phyloP scores from a whole-genome alignment of 1,284 basidiomycete species.

The Fistulina hepatica region DNA sequence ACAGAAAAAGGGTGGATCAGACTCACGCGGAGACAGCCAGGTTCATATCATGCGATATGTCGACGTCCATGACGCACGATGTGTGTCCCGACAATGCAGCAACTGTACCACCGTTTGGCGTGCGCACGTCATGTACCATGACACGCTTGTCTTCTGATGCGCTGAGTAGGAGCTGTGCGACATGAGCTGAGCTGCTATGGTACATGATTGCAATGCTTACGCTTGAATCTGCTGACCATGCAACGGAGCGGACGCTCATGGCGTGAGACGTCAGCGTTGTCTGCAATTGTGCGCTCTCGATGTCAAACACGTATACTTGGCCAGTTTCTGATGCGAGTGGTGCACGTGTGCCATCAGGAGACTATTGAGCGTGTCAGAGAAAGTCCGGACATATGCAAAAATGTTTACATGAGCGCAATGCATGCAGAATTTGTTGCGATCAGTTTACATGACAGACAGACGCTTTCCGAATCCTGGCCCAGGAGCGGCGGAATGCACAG shows the following conservation, averaged over 20 bases:
- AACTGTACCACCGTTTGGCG: conserved; percentile 62
- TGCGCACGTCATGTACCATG: conserved; percentile 75
- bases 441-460: conserved; percentile 47
- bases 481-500: conserved; percentile 49
- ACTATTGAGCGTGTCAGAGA: conserved; percentile 38
- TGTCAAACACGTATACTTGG: conserved; percentile 73
- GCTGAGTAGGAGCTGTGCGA: conserved; percentile 59
- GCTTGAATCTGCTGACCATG: conserved; percentile 72
- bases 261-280: conserved; percentile 76
- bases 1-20: conserved; percentile 1
- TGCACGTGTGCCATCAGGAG: conserved; percentile 71
- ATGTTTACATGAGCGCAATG: conserved; percentile 58
- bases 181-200: not conserved
- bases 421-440: conserved; percentile 77
- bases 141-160: conserved; percentile 85
- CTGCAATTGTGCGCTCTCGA: conserved; percentile 50
- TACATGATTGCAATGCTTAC: conserved; percentile 23
- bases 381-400: not conserved
- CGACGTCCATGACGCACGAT: conserved; percentile 75
- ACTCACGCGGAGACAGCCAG: conserved; percentile 71
- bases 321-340: conserved; percentile 74
- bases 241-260: conserved; percentile 70
- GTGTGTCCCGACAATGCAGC: conserved; percentile 75
- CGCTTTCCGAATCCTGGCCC: conserved; percentile 49
- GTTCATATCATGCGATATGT: conserved; percentile 69